Percentiles rank a stretch among this genome's conserved stretches.
Evolutionary conservation across 1,284 basidiomycete genomes (phyloP).

Genomic region (Wallemia ichthyophaga): DNA sequence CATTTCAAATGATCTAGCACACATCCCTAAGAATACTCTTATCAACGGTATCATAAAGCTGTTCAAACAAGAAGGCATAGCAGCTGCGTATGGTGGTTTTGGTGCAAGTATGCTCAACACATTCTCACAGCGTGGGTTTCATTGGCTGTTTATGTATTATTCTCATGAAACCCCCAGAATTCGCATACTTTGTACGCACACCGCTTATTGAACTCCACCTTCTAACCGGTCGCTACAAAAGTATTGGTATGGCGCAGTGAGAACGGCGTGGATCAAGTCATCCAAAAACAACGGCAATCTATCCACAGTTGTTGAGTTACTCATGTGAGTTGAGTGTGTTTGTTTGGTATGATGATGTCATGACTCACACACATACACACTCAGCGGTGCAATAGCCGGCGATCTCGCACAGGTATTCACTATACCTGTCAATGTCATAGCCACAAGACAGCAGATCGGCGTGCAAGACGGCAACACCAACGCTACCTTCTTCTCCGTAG

Average conservation of each 20-base stretch:
- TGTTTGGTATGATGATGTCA: not conserved
- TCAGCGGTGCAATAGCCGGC: slow-evolving; percentile 56
- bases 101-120: slow-evolving; percentile 95
- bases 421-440: slow-evolving; percentile 89
- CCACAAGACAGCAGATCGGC: slow-evolving; percentile 82
- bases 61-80: slow-evolving; percentile 43
- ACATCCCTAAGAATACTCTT: slow-evolving; percentile 19
- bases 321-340: slow-evolving; percentile 23
- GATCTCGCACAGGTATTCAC: slow-evolving; percentile 93
- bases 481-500: slow-evolving; percentile 46
- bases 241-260: slow-evolving; percentile 21
- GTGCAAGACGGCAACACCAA: slow-evolving; percentile 17
- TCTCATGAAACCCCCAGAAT: slow-evolving; percentile 28
- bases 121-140: slow-evolving; percentile 62
- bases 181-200: slow-evolving; percentile 49
- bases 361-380: not conserved
- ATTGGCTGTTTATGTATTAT: not conserved
- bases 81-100: slow-evolving; percentile 72
- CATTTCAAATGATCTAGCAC: slow-evolving; percentile 15
- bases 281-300: slow-evolving; percentile 23
- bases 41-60: slow-evolving; percentile 34
- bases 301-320: slow-evolving; percentile 50
- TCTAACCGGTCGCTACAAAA: slow-evolving; percentile 44
- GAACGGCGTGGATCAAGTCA: slow-evolving; percentile 2
- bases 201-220: slow-evolving; percentile 82